Percentiles rank a stretch among this genome's conserved stretches.
Evolutionary conservation across 805 yeast species (phyloP).

Genomic region (Nakazawaea molendinolei): DNA sequence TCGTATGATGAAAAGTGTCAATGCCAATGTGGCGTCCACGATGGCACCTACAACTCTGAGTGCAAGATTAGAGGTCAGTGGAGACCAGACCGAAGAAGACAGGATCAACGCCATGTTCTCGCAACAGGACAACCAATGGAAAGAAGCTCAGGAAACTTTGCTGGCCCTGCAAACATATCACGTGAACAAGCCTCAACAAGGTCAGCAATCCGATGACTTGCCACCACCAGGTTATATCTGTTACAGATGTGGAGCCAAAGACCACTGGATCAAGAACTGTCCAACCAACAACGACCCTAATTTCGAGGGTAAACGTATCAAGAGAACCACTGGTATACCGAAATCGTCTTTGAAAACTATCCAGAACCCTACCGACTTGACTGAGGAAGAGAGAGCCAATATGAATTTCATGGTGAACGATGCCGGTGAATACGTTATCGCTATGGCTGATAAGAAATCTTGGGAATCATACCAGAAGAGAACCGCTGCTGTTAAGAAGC

Average conservation of each 20-base stretch:
- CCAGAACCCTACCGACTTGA: constrained; percentile 61
- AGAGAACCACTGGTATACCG: constrained; percentile 96
- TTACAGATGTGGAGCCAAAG: constrained; percentile 90
- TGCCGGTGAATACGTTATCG: constrained; percentile 91
- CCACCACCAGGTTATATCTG: constrained; percentile 97
- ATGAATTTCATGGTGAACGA: constrained; percentile 79
- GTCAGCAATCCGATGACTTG: constrained; percentile 47
- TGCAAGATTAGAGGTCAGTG: constrained; percentile 13
- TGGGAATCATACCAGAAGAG: constrained; percentile 85
- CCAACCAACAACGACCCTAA: constrained; percentile 91
- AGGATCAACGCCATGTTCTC: constrained; percentile 86
- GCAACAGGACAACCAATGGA: constrained; percentile 93
- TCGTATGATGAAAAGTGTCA: constrained; percentile 26
- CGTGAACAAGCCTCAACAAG: constrained; percentile 13
- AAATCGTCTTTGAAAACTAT: constrained; percentile 83
- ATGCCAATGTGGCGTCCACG: constrained; percentile 9
- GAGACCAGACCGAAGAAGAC: constrained; percentile 68
- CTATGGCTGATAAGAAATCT: constrained; percentile 87
- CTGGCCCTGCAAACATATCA: constrained; percentile 34
- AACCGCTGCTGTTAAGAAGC: constrained; percentile 29
- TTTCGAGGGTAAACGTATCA: constrained; percentile 87
- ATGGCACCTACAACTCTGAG: constrained; percentile 15
- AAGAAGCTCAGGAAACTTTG: constrained; percentile 86
- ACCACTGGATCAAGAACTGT: constrained; percentile 93
- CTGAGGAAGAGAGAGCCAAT: constrained; percentile 43